Conservation (phyloP, 2,329 filamentous ascomycete species). For the Penicillium sp. region DNA sequence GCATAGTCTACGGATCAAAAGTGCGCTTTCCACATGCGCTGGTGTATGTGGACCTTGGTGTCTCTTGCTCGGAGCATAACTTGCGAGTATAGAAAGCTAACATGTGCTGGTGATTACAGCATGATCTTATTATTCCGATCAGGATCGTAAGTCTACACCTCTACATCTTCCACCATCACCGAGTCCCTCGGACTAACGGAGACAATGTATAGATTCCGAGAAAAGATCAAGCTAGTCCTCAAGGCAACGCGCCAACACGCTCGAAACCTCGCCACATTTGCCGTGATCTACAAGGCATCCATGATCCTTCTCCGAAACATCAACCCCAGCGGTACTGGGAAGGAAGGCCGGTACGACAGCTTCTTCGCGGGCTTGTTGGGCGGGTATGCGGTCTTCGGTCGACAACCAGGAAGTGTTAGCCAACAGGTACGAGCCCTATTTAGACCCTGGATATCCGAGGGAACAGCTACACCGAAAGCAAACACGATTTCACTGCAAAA, state of each 20-base stretch:
- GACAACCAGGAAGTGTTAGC: slow-evolving; percentile 71
- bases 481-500: background rate
- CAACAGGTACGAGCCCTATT: slow-evolving; percentile 55
- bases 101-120: slow-evolving; percentile 43
- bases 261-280: slow-evolving; percentile 85
- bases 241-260: slow-evolving; percentile 88
- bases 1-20: slow-evolving; percentile 93
- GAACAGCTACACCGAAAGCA: no score
- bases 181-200: slow-evolving; percentile 16
- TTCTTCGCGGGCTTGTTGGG: slow-evolving; percentile 84
- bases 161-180: background rate
- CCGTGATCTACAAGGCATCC: slow-evolving; percentile 78
- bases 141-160: slow-evolving; percentile 59
- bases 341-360: slow-evolving; percentile 69
- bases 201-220: slow-evolving; percentile 52
- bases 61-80: background rate
- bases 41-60: slow-evolving; percentile 53
- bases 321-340: slow-evolving; percentile 42
- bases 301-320: slow-evolving; percentile 69
- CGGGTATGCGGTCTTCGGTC: slow-evolving; percentile 90
- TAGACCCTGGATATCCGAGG: background rate
- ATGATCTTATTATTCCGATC: slow-evolving; percentile 97
- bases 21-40: slow-evolving; percentile 97
- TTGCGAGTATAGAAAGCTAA: slow-evolving; percentile 13
- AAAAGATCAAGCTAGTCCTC: slow-evolving; percentile 73